A percentile compares a stretch with the other conserved stretches of the same genome.
These are phyloP conservation scores for Penicillium roqueforti DNA, from an alignment of 495 filamentous ascomycete genomes.

Conservation along the genomic window DNA sequence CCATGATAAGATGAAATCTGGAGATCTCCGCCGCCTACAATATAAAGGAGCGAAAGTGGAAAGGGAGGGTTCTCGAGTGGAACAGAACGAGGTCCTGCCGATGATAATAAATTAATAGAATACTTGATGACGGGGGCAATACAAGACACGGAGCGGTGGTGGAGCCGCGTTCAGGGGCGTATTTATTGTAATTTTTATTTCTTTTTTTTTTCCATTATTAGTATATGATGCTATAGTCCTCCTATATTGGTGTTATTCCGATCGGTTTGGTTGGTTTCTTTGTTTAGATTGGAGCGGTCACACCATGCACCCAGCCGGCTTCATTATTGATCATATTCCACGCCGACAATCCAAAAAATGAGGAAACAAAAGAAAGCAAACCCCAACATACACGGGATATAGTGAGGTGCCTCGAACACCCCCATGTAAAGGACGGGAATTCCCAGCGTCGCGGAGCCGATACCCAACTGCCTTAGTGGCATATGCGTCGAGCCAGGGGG, in stretches of 20 bases:
- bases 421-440: not conserved
- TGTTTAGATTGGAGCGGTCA: not conserved
- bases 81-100: not conserved
- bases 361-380: not conserved
- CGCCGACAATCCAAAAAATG: not conserved
- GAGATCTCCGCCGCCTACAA: slow-evolving; percentile 8
- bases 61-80: slow-evolving; percentile 8
- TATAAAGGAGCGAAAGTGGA: slow-evolving; percentile 6
- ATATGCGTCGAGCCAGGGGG: slow-evolving; percentile 5
- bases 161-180: slow-evolving; percentile 8
- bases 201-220: not conserved
- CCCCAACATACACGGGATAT: not conserved
- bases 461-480: slow-evolving; percentile 4
- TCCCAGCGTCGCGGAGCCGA: slow-evolving; percentile 17
- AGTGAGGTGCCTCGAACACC: not conserved
- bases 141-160: slow-evolving; percentile 4
- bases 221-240: not conserved
- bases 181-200: not conserved
- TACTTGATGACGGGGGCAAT: slow-evolving; percentile 6
- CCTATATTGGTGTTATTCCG: not conserved
- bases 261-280: not conserved
- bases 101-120: slow-evolving; percentile 11
- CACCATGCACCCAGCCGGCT: not conserved
- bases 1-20: slow-evolving; percentile 14
- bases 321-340: not conserved